Base-by-base conservation (phyloP, 1,139 yeast species). In the Blastobotrys petasosporus region DNA sequence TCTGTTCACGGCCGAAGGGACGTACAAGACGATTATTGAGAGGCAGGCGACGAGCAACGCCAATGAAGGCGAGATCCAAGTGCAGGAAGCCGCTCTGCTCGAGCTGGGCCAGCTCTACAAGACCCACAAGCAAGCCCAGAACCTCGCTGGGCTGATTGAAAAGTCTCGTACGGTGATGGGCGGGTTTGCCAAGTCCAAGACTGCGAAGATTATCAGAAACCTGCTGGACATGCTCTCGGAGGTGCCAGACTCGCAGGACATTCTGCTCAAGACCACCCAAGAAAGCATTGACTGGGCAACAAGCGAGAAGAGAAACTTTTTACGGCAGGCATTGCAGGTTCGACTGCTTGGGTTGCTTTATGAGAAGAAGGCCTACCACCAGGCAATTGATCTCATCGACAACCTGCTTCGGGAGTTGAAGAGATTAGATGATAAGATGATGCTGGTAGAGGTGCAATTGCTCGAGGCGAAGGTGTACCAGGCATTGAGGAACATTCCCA, bases 401-500 rank as follows among this genome's bases (percentile, higher is more conserved):
- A 75, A 75, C 15, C 74, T 94, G 58, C 73, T 92, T 58, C 74
- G 76, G 53, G 97, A 92, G 65, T 86, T 90, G 65, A 92, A 92
- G 69, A 85, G 87, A 63, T 74, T 94, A 57, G 98, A 94, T 65
- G 99, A 94, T 67, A 94, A 94, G 67, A 82, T 92, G 45, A 86
- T 95, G 32, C 76, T 94, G 49, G 96, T 94, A 9, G 98, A 94
- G 63, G 97, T 94, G 35, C 97, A 92, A 68, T 73, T 94, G 56
- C 77, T 92, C 57, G 98, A 94, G 65, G 77, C 94, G 25, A 84
- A 87, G 62, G 87, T 86, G 37, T 92, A 84, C 66, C 97, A 90
- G 65, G 90, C 95, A 25, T 73, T 94, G 58, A 78, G 97, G 65
- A 94, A 94, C 64, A 75, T 86, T 59, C 85, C 97, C n/a, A 92